A percentile compares a stretch with the other conserved stretches of the same genome.
Conservation (phyloP, 345 rosid genomes). For the Iberis pinnata region DNA sequence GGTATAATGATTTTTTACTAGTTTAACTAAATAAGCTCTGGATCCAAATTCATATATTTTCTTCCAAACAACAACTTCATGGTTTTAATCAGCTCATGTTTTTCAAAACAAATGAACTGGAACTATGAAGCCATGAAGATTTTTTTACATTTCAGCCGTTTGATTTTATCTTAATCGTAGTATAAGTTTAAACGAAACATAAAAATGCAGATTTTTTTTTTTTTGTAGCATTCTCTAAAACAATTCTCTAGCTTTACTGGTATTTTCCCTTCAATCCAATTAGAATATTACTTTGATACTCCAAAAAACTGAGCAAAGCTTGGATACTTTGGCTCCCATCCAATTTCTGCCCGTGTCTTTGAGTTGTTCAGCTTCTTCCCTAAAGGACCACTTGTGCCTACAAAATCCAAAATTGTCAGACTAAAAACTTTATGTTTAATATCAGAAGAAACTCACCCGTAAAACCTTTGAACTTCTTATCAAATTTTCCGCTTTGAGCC, state of each 20-base stretch:
- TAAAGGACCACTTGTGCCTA: constrained; percentile 76
- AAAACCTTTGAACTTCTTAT: constrained; percentile 62
- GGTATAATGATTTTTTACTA: too few species aligned
- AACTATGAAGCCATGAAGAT: neutral
- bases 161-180: neutral
- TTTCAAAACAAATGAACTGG: neutral
- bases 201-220: neutral
- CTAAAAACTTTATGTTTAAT: too few species aligned
- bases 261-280: neutral
- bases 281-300: constrained; percentile 31
- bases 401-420: constrained; percentile 21
- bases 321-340: constrained; percentile 83
- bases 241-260: neutral
- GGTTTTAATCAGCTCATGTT: too few species aligned
- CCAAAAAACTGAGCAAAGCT: constrained; percentile 81
- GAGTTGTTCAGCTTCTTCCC: constrained; percentile 87
- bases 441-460: constrained; percentile 45
- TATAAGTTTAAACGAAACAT: constrained; percentile 5
- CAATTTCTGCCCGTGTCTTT: constrained; percentile 59
- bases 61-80: too few species aligned
- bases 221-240: neutral
- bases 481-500: constrained; percentile 61
- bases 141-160: neutral
- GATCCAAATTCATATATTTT: too few species aligned
- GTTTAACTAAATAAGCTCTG: too few species aligned